Base-by-base conservation (phyloP, 768 basidiomycete genomes). In the Pulveroboletus sp. region DNA sequence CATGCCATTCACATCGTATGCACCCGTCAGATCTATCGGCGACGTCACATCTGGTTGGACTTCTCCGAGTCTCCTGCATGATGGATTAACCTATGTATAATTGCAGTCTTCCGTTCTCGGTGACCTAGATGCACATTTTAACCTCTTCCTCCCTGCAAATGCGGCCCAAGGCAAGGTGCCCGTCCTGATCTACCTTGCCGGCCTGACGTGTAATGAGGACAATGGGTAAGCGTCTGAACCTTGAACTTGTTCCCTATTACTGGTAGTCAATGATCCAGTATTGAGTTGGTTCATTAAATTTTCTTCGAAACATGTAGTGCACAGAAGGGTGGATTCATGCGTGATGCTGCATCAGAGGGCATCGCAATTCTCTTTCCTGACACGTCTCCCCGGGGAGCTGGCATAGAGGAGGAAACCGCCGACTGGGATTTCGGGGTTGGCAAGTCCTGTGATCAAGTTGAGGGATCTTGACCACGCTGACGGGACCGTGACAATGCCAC, bases 341-440 rank as follows among this genome's bases (percentile, higher is more conserved):
- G 82, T n/a, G 81, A 86, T 34, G 95, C 95, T 2, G 80, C 92
- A 5, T 75, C 81, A 17, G 83, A 95, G 60, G 85, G 87, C 6
- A 85, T 99, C 47, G 94, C 96, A 0, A 72, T 98, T 43, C 80
- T 98, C 51, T 49, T 97, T 67, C 92, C 96, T 2, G 96, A 99
- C 63, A 98, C 95, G 0, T 93, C 90, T 29, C 96, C 96, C 1
- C 81, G 96, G 31, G 93, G 93, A 5, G 93, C 95, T 16, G 86
- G 84, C 16, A 76, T 92, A 50, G 81, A 85, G 43, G 90, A 86
- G 39, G 93, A 93, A 71, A 77, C 83, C 30, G 75, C 77, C 47
- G 77, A 82, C 65, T 95, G 90, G 91, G 89, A 95, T 60, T 93
- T 96, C 67, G 94, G 94, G 34, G 85, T 84, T 23, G 92, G 93